A percentile compares a stretch with the other conserved stretches of the same genome.
Conservation (phyloP, 2,329 filamentous ascomycete genomes). For the Pseudogymnoascus sp. region DNA sequence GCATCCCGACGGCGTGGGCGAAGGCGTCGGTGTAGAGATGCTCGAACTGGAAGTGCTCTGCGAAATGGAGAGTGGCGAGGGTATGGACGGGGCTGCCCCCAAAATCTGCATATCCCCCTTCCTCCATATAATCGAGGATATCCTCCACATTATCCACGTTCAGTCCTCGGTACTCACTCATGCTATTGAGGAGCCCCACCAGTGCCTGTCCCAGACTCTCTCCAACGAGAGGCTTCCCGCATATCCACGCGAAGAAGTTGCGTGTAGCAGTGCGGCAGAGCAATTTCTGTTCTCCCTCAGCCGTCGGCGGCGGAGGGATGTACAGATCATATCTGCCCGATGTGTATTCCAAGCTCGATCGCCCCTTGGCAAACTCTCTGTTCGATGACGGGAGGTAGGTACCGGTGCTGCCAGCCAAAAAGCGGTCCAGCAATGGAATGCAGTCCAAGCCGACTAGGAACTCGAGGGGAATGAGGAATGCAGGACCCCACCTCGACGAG, state of each 20-base stretch:
- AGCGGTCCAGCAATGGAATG: conserved; percentile 49
- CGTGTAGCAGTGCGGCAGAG: conserved; percentile 60
- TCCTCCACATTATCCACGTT: conserved; percentile 51
- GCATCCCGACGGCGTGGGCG: conserved; percentile 72
- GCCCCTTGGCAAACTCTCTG: background rate
- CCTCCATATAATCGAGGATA: conserved; percentile 57
- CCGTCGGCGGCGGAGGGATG: conserved; percentile 54
- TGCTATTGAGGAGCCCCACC: conserved; percentile 54
- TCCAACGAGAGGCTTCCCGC: conserved; percentile 59
- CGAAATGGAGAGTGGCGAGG: conserved; percentile 57
- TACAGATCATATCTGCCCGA: conserved; percentile 47
- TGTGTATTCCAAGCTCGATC: background rate
- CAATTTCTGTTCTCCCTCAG: conserved; percentile 46
- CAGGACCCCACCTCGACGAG: conserved; percentile 54
- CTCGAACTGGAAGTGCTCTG: conserved; percentile 55
- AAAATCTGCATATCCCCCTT: conserved; percentile 62
- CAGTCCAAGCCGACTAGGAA: conserved; percentile 51
- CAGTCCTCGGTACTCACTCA: conserved; percentile 51
- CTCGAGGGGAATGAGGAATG: conserved; percentile 57
- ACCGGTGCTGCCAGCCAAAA: conserved; percentile 26
- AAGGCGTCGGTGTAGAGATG: conserved; percentile 68
- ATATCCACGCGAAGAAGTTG: conserved; percentile 68
- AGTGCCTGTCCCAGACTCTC: conserved; percentile 56
- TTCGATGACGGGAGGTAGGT: background rate
- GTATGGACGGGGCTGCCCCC: conserved; percentile 59